A percentile compares a stretch with the other conserved stretches of the same genome.
Evolutionary conservation across 2,329 filamentous ascomycete genomes (phyloP).

Genomic region (Fusarium sororula): DNA sequence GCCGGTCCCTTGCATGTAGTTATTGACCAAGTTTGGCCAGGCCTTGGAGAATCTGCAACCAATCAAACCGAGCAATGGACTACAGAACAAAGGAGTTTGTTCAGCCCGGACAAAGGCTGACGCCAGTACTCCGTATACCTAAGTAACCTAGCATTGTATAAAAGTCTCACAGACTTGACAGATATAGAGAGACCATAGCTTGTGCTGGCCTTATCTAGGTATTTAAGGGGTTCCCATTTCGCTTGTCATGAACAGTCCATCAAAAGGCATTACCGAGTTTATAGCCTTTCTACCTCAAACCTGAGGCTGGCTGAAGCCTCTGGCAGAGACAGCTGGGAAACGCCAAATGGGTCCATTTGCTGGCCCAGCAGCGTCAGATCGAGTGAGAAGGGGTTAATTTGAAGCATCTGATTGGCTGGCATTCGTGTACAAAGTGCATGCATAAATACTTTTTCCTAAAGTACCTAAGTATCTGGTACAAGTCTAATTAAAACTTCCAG

Average conservation of each 20-base stretch:
- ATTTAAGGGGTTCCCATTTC: constrained; percentile 5
- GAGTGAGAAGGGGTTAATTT: constrained; percentile 4
- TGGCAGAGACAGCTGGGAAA: constrained; percentile 10
- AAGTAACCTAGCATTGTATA: background rate
- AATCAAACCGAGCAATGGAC: constrained; percentile 14
- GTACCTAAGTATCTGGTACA: constrained; percentile 18
- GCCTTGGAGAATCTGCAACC: background rate
- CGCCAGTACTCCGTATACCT: background rate
- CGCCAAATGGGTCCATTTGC: constrained; percentile 8
- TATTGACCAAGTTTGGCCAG: constrained; percentile 6
- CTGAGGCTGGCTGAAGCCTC: constrained; percentile 11
- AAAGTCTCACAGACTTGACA: background rate
- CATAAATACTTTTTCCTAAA: constrained; percentile 35
- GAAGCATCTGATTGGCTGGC: constrained; percentile 4
- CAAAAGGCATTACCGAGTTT: background rate
- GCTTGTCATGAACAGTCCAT: background rate
- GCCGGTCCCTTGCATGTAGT: constrained; percentile 12
- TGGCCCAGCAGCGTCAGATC: constrained; percentile 30
- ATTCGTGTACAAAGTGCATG: constrained; percentile 40
- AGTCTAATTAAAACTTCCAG: constrained; percentile 31
- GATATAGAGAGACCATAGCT: background rate
- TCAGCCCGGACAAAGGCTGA: background rate
- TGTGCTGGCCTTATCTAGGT: background rate
- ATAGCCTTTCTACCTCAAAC: background rate
- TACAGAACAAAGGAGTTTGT: constrained; percentile 17